phyloP scores from a whole-genome alignment of 805 yeast genomes.

The Ogataea degrootiae region DNA sequence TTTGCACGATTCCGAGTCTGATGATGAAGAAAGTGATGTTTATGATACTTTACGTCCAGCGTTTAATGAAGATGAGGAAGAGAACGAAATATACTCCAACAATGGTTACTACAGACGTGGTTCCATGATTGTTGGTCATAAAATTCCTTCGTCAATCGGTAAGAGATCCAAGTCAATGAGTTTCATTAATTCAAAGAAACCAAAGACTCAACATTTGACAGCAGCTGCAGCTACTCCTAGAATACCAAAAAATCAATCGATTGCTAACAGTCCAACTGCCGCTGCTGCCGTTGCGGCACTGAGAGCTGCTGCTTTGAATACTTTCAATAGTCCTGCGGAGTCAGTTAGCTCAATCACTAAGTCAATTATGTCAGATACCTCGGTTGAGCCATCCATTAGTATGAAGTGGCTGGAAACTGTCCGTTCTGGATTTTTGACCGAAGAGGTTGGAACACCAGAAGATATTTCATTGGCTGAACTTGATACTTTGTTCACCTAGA shows the following conservation, averaged over 20 bases:
- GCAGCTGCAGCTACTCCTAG: constrained; percentile 85
- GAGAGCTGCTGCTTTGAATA: constrained; percentile 62
- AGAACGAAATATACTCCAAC: constrained; percentile 18
- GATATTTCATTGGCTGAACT: constrained; percentile 68
- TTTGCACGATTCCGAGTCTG: constrained; percentile 28
- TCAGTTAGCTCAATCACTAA: constrained; percentile 31
- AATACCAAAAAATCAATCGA: constrained; percentile 53
- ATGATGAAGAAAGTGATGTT: constrained; percentile 38
- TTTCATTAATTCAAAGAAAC: constrained; percentile 48
- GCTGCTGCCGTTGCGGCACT: constrained; percentile 74
- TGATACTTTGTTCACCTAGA: constrained; percentile 41
- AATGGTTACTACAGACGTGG: constrained; percentile 28
- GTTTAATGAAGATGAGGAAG: constrained; percentile 35
- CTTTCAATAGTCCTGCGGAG: constrained; percentile 35
- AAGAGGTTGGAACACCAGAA: constrained; percentile 77
- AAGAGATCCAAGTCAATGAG: constrained; percentile 67
- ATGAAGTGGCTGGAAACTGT: constrained; percentile 70
- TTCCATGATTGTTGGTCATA: constrained; percentile 32
- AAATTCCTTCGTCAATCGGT: constrained; percentile 35
- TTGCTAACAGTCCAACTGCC: constrained; percentile 54
- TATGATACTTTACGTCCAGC: constrained; percentile 27
- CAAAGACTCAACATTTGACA: constrained; percentile 43
- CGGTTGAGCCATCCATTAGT: constrained; percentile 36
- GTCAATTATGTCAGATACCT: constrained; percentile 31
- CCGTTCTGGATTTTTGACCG: constrained; percentile 70